These are phyloP conservation scores for Candida tropicalis DNA, from an alignment of 1,139 yeast species.

Conservation along the genomic window DNA sequence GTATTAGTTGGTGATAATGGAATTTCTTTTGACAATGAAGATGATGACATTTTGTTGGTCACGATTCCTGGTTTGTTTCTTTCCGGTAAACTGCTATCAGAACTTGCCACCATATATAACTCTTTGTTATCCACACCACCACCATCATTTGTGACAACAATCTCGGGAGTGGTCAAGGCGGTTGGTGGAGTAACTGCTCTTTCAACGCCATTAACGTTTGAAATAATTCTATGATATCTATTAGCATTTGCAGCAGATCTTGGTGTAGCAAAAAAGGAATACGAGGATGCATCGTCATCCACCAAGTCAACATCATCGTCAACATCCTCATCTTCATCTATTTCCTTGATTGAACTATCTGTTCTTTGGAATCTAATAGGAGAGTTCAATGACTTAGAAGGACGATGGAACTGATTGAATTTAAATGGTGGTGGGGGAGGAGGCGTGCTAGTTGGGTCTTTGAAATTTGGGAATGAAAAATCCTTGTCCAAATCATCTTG, in stretches of 20 bases:
- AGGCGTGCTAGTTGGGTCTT: slow-evolving; percentile 7
- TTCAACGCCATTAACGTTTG: slow-evolving; percentile 35
- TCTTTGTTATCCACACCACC: neutral
- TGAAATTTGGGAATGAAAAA: slow-evolving; percentile 36
- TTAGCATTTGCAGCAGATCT: slow-evolving; percentile 52
- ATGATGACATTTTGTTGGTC: slow-evolving; percentile 7
- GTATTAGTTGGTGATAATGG: neutral
- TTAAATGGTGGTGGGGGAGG: slow-evolving; percentile 10
- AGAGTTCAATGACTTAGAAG: slow-evolving; percentile 27
- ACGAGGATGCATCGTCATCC: slow-evolving; percentile 33
- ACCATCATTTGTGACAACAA: slow-evolving; percentile 23
- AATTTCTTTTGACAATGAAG: slow-evolving; percentile 4
- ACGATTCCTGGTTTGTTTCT: neutral
- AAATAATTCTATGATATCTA: slow-evolving; percentile 47
- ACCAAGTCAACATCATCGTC: slow-evolving; percentile 16
- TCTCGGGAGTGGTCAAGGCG: slow-evolving; percentile 22
- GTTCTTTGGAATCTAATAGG: slow-evolving; percentile 33
- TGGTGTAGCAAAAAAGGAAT: slow-evolving; percentile 23
- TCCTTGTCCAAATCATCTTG: slow-evolving; percentile 24
- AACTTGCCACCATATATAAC: slow-evolving; percentile 3
- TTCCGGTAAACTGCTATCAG: slow-evolving; percentile 2
- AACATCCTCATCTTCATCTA: slow-evolving; percentile 24
- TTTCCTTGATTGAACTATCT: slow-evolving; percentile 25
- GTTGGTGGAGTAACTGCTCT: slow-evolving; percentile 24
- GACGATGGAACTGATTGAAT: slow-evolving; percentile 10